Percentiles rank a stretch among this genome's conserved stretches.
These are phyloP conservation scores for Hydnum rufescens DNA, from an alignment of 768 basidiomycete genomes.

Conservation along the genomic window DNA sequence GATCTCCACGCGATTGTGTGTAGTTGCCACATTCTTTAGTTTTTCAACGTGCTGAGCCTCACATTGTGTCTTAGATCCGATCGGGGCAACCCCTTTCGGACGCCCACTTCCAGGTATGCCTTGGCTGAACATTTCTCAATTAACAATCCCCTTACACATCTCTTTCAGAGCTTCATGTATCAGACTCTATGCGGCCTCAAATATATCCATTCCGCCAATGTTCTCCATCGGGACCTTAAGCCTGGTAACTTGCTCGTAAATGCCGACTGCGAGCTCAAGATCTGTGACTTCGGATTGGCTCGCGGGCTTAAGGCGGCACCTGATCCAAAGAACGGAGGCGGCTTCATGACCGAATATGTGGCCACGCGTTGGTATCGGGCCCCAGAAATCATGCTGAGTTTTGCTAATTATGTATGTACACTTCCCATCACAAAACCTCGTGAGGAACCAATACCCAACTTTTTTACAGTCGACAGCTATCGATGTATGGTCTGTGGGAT, in stretches of 20 bases:
- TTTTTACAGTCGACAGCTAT: slow-evolving; percentile 58
- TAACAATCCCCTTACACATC: neutral
- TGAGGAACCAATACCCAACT: neutral
- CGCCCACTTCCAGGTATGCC: slow-evolving; percentile 52
- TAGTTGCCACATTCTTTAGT: neutral
- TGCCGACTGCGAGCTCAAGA: slow-evolving; percentile 95
- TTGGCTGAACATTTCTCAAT: neutral
- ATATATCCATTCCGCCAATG: slow-evolving; percentile 94
- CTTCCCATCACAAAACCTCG: neutral
- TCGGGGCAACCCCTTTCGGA: slow-evolving; percentile 78
- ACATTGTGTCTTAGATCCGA: slow-evolving; percentile 34
- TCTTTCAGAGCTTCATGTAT: slow-evolving; percentile 62
- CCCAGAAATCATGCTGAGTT: slow-evolving; percentile 97
- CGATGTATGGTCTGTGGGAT: slow-evolving; percentile 93
- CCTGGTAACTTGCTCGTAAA: slow-evolving; percentile 74
- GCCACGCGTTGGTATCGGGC: slow-evolving; percentile 99
- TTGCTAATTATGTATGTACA: slow-evolving; percentile 68
- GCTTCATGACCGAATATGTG: slow-evolving; percentile 99
- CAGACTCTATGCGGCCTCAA: slow-evolving; percentile 96
- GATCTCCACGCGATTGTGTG: slow-evolving; percentile 95
- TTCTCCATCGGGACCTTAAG: slow-evolving; percentile 90
- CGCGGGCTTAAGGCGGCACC: slow-evolving; percentile 68
- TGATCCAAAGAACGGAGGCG: slow-evolving; percentile 35
- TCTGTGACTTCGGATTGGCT: slow-evolving; percentile 96
- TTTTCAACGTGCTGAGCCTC: no score